Evolutionary conservation across 805 yeast species (phyloP).

Genomic region (Saccharomyces mikatae): DNA sequence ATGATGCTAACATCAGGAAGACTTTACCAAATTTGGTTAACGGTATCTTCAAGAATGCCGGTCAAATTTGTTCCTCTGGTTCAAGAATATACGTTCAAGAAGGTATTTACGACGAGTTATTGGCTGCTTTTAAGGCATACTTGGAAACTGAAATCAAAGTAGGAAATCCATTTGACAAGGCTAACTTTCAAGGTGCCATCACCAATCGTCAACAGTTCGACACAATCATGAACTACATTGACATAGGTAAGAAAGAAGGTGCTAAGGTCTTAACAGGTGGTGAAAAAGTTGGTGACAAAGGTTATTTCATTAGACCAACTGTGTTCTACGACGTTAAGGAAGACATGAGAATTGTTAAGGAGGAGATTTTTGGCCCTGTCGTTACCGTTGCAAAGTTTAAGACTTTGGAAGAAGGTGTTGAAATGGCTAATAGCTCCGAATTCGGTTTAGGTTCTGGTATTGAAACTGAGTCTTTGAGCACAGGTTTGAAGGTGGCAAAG

Average conservation of each 20-base stretch:
- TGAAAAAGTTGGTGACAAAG: conserved; percentile 53
- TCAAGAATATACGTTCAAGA: conserved; percentile 73
- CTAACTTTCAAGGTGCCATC: conserved; percentile 70
- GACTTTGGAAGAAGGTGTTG: conserved; percentile 59
- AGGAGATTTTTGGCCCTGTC: conserved; percentile 78
- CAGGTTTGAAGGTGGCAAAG: conserved; percentile 55
- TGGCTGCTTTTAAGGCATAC: conserved; percentile 50
- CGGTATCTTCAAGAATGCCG: conserved; percentile 73
- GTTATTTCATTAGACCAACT: conserved; percentile 68
- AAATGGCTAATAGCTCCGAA: conserved; percentile 59
- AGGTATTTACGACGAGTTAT: conserved; percentile 55
- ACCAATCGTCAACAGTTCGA: conserved; percentile 62
- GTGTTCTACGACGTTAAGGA: conserved; percentile 61
- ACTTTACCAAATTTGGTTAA: conserved; percentile 45
- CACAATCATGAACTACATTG: conserved; percentile 60
- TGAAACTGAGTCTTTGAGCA: conserved; percentile 56
- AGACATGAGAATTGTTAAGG: conserved; percentile 54
- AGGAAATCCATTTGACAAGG: conserved; percentile 68
- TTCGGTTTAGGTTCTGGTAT: conserved; percentile 80
- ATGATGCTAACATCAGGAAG: conserved; percentile 53
- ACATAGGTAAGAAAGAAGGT: conserved; percentile 59
- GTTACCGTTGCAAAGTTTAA: conserved; percentile 62
- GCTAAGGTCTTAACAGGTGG: conserved; percentile 68
- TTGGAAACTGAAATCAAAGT: conserved; percentile 50
- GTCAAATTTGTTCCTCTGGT: conserved; percentile 80